Percentiles rank a stretch among this genome's conserved stretches.
These are phyloP conservation scores for Rhodosorus marinus DNA, from an alignment of 23 red algal species.

Conservation along the genomic window DNA sequence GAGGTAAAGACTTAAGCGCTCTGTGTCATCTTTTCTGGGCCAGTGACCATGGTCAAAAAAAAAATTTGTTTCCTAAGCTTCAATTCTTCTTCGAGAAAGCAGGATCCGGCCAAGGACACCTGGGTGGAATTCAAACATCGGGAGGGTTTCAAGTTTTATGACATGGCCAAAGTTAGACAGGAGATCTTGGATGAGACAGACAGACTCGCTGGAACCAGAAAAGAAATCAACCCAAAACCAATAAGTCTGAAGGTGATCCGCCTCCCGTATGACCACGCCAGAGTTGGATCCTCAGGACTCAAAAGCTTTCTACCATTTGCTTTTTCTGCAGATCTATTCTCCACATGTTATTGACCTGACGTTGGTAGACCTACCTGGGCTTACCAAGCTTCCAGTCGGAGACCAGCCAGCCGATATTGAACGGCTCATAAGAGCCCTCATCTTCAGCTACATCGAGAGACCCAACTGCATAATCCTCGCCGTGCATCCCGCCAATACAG, in stretches of 20 bases:
- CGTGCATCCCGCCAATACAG: conserved; percentile 87
- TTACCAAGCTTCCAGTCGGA: conserved; percentile 96
- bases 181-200: conserved; percentile 80
- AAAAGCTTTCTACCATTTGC: too few relatives aligned
- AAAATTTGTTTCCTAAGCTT: background rate
- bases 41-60: background rate
- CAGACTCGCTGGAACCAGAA: conserved; percentile 64
- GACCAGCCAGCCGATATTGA: conserved; percentile 95
- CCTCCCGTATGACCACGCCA: too few relatives aligned
- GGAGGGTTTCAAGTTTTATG: conserved; percentile 37
- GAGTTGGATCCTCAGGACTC: too few relatives aligned
- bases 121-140: conserved; percentile 81
- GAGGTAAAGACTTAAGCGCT: background rate
- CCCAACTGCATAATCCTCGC: conserved; percentile 83
- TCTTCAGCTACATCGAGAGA: conserved; percentile 80
- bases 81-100: background rate
- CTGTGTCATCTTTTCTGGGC: too few relatives aligned
- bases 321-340: conserved; percentile 50
- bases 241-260: conserved; percentile 78
- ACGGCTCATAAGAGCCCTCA: conserved; percentile 75
- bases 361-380: conserved; percentile 83
- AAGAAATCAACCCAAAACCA: conserved; percentile 67
- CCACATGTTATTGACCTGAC: conserved; percentile 87
- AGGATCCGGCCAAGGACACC: conserved; percentile 6
- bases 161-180: conserved; percentile 49